Evolutionary conservation across 225 moss, liverwort and hornwort genomes (phyloP).

Genomic region (Rhytidiadelphus loreus): DNA sequence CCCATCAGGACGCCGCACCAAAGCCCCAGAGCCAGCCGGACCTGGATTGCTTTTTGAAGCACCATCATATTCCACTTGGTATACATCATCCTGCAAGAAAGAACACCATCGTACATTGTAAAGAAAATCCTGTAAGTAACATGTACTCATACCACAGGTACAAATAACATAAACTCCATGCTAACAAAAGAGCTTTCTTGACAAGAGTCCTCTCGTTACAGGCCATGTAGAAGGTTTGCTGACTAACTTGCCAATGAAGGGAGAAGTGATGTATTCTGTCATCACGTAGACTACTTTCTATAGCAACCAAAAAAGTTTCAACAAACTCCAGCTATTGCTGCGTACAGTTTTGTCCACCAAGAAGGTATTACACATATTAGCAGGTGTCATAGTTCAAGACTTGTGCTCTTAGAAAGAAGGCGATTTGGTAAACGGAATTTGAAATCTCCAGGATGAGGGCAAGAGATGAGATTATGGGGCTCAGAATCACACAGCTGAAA

Average conservation of each 20-base stretch:
- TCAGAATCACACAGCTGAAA: not conserved
- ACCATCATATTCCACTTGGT: slow-evolving; percentile 89
- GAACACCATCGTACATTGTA: not conserved
- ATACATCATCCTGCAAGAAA: slow-evolving; percentile 38
- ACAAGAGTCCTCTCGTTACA: not conserved
- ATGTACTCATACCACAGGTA: not conserved
- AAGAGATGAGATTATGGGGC: not conserved
- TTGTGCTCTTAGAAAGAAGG: not conserved
- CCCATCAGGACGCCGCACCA: slow-evolving; percentile 86
- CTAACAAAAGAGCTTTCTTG: not conserved
- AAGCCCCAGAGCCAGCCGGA: slow-evolving; percentile 84
- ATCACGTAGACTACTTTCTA: not conserved
- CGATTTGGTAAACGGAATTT: not conserved
- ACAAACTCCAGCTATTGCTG: not conserved
- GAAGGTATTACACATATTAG: not conserved
- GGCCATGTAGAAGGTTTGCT: not conserved
- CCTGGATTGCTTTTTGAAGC: slow-evolving; percentile 95
- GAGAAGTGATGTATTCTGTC: not conserved
- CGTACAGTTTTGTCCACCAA: not conserved
- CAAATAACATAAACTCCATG: not conserved
- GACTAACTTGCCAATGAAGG: not conserved
- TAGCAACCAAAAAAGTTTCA: not conserved
- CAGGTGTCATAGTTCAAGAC: not conserved
- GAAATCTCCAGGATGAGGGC: not conserved
- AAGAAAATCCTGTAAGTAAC: not conserved